Conservation (phyloP, 331 rosid species). For the Acacia concinna region DNA sequence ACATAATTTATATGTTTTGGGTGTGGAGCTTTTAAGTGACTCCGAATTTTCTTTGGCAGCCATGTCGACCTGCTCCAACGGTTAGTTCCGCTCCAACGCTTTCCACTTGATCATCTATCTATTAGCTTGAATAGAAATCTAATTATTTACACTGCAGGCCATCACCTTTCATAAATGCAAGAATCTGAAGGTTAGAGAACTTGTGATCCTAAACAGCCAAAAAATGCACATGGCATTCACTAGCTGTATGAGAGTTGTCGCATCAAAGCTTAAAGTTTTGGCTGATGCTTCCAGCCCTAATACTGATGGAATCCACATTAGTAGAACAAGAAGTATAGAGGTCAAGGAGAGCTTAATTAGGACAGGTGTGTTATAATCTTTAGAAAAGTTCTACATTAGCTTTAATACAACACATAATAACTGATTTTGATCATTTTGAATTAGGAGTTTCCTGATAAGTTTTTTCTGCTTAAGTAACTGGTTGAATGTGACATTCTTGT, state of each 20-base stretch:
- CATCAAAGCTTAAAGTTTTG: conserved; percentile 57
- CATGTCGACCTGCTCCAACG: conserved; percentile 85
- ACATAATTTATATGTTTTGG: conserved; percentile 19
- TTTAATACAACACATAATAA: conserved; percentile 10
- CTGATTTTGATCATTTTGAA: background rate
- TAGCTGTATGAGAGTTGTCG: conserved; percentile 63
- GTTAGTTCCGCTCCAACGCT: conserved; percentile 49
- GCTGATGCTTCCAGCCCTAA: conserved; percentile 85
- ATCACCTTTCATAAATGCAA: conserved; percentile 79
- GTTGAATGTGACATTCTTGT: background rate
- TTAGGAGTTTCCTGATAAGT: background rate
- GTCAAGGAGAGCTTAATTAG: conserved; percentile 57
- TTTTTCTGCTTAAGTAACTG: background rate
- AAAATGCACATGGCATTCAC: conserved; percentile 81
- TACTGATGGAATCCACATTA: conserved; percentile 93
- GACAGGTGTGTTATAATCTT: conserved; percentile 58
- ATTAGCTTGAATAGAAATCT: conserved; percentile 24
- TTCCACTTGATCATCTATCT: background rate
- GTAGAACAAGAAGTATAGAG: conserved; percentile 56
- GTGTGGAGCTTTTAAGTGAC: conserved; percentile 19
- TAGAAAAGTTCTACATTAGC: background rate
- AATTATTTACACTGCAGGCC: conserved; percentile 62
- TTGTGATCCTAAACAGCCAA: conserved; percentile 74
- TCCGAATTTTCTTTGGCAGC: conserved; percentile 59
- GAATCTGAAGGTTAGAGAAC: conserved; percentile 59